Percentiles rank a stretch among this genome's conserved stretches.
Evolutionary conservation across 2,329 filamentous ascomycete species (phyloP).

Genomic region (Alternaria gansuensis): DNA sequence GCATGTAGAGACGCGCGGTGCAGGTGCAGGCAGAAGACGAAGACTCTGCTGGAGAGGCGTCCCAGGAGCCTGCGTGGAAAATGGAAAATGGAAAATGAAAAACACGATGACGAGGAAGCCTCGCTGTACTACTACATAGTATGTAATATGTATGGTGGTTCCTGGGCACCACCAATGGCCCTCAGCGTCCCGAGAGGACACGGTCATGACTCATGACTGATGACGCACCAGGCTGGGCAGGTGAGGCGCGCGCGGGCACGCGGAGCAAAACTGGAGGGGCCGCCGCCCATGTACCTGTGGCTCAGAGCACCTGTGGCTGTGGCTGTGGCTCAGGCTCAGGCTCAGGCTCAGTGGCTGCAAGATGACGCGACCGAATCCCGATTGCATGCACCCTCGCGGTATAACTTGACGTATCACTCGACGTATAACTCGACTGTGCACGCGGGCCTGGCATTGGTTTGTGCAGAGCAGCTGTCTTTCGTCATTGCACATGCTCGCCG

Average conservation of each 20-base stretch:
- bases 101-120: background rate
- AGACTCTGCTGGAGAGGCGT: constrained; percentile 10
- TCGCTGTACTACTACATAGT: background rate
- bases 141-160: background rate
- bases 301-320: background rate
- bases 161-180: background rate
- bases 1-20: constrained; percentile 27
- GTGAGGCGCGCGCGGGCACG: constrained; percentile 29
- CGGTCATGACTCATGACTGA: background rate
- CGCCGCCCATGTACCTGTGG: constrained; percentile 8
- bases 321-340: too few relatives aligned
- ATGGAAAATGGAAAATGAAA: background rate
- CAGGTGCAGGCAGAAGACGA: constrained; percentile 18
- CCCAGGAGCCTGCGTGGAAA: background rate
- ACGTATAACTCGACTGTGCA: constrained; percentile 23
- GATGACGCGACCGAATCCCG: constrained; percentile 7
- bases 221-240: constrained; percentile 18
- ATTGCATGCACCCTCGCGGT: constrained; percentile 18
- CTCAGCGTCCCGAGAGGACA: background rate
- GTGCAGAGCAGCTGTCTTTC: constrained; percentile 14
- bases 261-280: constrained; percentile 32
- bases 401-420: too few relatives aligned
- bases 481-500: constrained; percentile 32
- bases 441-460: background rate
- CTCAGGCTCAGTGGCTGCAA: background rate